Evolutionary conservation across 177 flowering plant species (phyloP), one percentile per base, ranked within the genome.

Genomic region (Vitis hybrid): DNA sequence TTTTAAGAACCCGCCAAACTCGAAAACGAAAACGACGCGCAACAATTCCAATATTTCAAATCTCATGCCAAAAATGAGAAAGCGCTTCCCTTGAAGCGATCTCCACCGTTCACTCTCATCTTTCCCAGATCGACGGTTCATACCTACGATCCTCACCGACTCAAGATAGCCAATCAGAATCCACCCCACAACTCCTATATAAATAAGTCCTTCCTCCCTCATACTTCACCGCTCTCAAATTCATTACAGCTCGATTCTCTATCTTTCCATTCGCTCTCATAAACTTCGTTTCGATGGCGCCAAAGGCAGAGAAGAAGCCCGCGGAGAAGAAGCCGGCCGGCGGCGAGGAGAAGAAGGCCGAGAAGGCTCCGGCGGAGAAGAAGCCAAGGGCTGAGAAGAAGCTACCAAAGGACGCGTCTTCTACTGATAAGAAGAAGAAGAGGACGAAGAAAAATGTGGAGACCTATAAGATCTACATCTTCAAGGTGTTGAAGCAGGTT

Each of bases 381-480:
- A 79, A 79, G 62, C 79, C 79, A 1, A 72, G 61, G 66, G 81
- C 80, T 7, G 84, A 73, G 72, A 81, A 78, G 82, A 69, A 65
- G 60, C 57, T 81, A 2, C 84, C 82, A 1, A 79, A 82, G 70
- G 82, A 82, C 6, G 76, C 64, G 3, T 34, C 13, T 21, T 13
- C 69, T n/a, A 19, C 19, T 5, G 61, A 56, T 61, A 58, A 56
- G 23, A 67, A 67, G 70, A 67, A 67, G 71, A 68, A 68, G 71
- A 57, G 71, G 17, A 40, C 52, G 21, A 67, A 67, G 70, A 67
- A 67, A 52, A 34, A 50, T 9, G 62, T 56, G 3, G 70, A 67
- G 62, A 56, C 70, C 17, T 67, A 67, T 50, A 67, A 67, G 70
- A 67, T 67, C 59, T 67, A 67, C 62, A 67, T 67, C 49, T 67